Evolutionary conservation across 345 rosid genomes (phyloP), one percentile per base, ranked within the genome.

Genomic region (Gossypium thurberi): DNA sequence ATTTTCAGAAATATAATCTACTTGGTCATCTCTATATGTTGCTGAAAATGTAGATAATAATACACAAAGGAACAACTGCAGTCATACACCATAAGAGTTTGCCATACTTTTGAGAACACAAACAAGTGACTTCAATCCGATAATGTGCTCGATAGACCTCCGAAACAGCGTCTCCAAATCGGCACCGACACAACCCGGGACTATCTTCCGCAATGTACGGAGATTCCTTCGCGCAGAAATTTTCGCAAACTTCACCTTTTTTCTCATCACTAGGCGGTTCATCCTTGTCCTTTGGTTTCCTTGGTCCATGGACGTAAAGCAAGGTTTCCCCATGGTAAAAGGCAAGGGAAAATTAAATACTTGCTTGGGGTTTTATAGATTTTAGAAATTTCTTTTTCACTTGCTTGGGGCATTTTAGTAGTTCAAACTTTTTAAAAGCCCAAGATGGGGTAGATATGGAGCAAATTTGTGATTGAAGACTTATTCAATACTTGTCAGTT

Each of bases 171-270:
- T 79, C 72, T 82, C 82, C 2, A 79, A 78, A 17, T 84, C 87
- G 4, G 62, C 85, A 9, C 61, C 80, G 52, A 82, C 81, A 52
- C 93, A 81, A 1, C 82, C 86, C 1, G 89, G 87, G 76, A 87
- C 73, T 40, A 87, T 79, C 61, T 68, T 77, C 72, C 81, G 63
- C 23, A 88, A 78, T 46, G 74, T 78, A 3, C 26, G 23, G 13
- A 88, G 67, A 65, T 86, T 88, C 66, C 81, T 82, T 53, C 50
- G 78, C 8, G 40, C 68, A 0, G 80, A 71, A 44, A 79, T 65
- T 20, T 68, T 28, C 43, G 12, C 78, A 47, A 76, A 51, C 51
- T 82, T 83, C 50, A 44, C 74, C 69, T 75, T 81, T 71, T 79
- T 81, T 52, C 78, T 85, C 66, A 69, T 18, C 62, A 70, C 73